These are phyloP conservation scores for Candida corydali DNA, from an alignment of 805 yeast species.

Conservation along the genomic window DNA sequence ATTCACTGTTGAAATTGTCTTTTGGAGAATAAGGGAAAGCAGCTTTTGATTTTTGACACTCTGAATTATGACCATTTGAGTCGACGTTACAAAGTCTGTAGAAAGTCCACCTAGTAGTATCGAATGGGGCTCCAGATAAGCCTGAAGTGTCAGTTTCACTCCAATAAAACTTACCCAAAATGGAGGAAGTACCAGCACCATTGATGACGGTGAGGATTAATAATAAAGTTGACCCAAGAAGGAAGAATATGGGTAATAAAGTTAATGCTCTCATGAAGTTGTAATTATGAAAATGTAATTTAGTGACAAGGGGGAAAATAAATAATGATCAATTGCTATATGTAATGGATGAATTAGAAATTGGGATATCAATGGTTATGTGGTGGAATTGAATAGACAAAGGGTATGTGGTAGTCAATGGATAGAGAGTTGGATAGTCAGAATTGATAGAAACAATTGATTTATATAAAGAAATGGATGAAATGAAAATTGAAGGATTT, in stretches of 20 bases:
- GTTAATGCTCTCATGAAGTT: slow-evolving; percentile 15
- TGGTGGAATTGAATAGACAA: too few relatives aligned
- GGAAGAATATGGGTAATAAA: slow-evolving; percentile 20
- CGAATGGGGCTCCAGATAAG: slow-evolving; percentile 10
- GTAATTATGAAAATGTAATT: too few relatives aligned
- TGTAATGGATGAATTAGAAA: too few relatives aligned
- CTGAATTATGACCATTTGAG: slow-evolving; percentile 12
- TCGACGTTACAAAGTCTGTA: slow-evolving; percentile 21
- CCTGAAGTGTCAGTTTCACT: slow-evolving; percentile 18
- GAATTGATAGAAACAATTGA: too few relatives aligned
- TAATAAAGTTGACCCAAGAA: slow-evolving; percentile 18
- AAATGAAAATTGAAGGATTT: too few relatives aligned
- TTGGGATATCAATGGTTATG: too few relatives aligned
- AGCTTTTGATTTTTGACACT: slow-evolving; percentile 18
- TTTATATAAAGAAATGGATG: too few relatives aligned
- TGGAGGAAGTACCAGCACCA: slow-evolving; percentile 19
- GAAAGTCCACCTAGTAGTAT: slow-evolving; percentile 24
- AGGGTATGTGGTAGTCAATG: too few relatives aligned
- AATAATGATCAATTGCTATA: too few relatives aligned
- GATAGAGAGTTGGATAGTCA: too few relatives aligned
- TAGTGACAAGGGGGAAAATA: too few relatives aligned
- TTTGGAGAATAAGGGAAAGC: slow-evolving; percentile 31
- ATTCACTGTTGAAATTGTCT: slow-evolving; percentile 19
- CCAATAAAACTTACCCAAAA: slow-evolving; percentile 22
- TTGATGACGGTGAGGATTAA: slow-evolving; percentile 24